Evolutionary conservation across 495 filamentous ascomycete genomes (phyloP).

Genomic region (Acidomyces sp.): DNA sequence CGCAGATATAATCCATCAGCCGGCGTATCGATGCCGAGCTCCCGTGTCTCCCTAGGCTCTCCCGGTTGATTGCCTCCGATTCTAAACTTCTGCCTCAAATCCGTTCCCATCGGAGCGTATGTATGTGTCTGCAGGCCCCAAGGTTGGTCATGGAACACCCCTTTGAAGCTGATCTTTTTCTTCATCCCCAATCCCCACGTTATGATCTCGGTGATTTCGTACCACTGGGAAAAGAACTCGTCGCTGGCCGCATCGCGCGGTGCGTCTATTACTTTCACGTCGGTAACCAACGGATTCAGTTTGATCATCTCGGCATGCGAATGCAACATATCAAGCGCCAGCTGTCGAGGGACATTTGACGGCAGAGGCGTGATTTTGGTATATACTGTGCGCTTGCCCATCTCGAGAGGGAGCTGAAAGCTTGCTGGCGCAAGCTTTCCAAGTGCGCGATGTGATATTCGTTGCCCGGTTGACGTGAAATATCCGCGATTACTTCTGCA

Average conservation of each 20-base stretch:
- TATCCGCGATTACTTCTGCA: too few relatives aligned
- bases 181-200: slow-evolving; percentile 26
- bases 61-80: slow-evolving; percentile 29
- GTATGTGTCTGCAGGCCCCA: slow-evolving; percentile 30
- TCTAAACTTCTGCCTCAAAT: slow-evolving; percentile 27
- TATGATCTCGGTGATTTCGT: slow-evolving; percentile 28
- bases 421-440: too few relatives aligned
- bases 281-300: slow-evolving; percentile 27
- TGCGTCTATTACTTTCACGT: slow-evolving; percentile 24
- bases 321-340: slow-evolving; percentile 31
- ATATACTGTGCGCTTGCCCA: slow-evolving; percentile 26
- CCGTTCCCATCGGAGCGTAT: slow-evolving; percentile 26
- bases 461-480: too few relatives aligned
- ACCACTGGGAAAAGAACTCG: slow-evolving; percentile 30
- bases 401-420: slow-evolving; percentile 16
- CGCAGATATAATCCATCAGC: slow-evolving; percentile 28
- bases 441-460: too few relatives aligned
- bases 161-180: slow-evolving; percentile 29
- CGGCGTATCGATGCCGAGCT: slow-evolving; percentile 27
- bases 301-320: slow-evolving; percentile 28
- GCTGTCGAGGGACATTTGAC: slow-evolving; percentile 26
- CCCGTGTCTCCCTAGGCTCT: slow-evolving; percentile 25
- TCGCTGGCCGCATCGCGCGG: slow-evolving; percentile 27
- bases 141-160: slow-evolving; percentile 28
- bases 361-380: slow-evolving; percentile 32